Conservation (phyloP, 345 rosid species). For the Eucalyptus sp. region DNA sequence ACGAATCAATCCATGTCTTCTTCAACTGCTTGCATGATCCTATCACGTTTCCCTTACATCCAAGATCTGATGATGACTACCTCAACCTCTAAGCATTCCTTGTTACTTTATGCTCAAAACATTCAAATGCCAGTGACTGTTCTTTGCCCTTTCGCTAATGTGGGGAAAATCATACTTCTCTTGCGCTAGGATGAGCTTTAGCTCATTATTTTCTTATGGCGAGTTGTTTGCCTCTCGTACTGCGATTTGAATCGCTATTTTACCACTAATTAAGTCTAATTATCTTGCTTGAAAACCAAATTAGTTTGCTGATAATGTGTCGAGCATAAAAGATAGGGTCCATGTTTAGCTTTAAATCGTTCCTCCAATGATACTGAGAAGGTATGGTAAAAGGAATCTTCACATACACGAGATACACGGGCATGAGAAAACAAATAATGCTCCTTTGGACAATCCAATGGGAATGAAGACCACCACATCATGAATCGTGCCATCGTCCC, state of each 20-base stretch:
- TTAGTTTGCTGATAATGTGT: neutral
- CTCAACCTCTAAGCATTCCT: neutral
- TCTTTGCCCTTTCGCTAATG: neutral
- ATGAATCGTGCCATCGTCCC: neutral
- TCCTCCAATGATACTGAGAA: neutral
- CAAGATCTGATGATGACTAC: neutral
- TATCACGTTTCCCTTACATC: neutral
- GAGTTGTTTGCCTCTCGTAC: neutral
- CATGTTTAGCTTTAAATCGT: neutral
- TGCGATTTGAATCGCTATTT: neutral
- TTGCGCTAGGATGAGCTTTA: neutral
- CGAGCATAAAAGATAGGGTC: neutral
- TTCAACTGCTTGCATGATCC: neutral
- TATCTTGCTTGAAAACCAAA: neutral
- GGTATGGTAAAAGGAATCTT: neutral
- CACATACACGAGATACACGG: neutral
- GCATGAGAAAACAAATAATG: neutral
- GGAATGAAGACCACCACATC: neutral
- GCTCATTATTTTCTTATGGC: neutral
- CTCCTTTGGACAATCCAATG: neutral
- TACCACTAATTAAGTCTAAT: neutral
- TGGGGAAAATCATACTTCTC: neutral
- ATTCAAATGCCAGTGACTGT: neutral
- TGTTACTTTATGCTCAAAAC: neutral
- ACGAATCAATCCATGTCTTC: neutral